Base-by-base conservation (phyloP, 176 grass and related monocot genomes). In the Leersia perrieri region DNA sequence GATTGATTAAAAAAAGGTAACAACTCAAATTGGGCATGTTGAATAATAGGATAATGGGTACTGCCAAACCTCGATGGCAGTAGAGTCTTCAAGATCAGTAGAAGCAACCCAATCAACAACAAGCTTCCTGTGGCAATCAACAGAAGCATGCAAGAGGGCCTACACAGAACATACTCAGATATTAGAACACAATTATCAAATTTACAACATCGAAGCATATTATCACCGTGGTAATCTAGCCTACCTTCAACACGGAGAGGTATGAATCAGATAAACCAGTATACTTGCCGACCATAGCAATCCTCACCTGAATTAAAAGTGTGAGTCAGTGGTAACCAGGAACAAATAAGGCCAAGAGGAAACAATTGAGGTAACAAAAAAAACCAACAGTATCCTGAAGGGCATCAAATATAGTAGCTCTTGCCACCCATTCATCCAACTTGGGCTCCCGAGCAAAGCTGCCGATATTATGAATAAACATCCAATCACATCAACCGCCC, bases 101-200 rank as follows among this genome's bases (percentile, higher is more conserved):
- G 92, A 94, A 72, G 89, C 81, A 84, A 94, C 89, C 89, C 92
- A 87, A 39, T 94, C 87, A 25, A 94, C 78, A 80, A 91, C 78
- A 89, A 94, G 92, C 76, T 94, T 94, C 60, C 84, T 87, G 41
- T 14, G 84, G 70, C 89, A 94, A 68, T 74, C 78, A 83, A 89
- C 81, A 76, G 92, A 94, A 78, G 92, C 92, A 70, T 94, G 92
- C 87, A 91, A 89, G 44, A 94, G 92, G 66, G 89, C 89, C 89
- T 89, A 47, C 44, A 85, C 79, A 41, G 40, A 66, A 67, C n/a
- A n/a, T n/a, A 61, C 35, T 72, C 33, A 30, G 29, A 30, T 73
- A 57, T 82, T 82, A 78, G 23, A 67, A 4, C 70, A 1, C 35
- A 49, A 9, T 9, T 7, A 60, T 31, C n/a, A 74, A 31, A 44